These are phyloP conservation scores for Nigrograna mackinnonii DNA, from an alignment of 2,329 filamentous ascomycete species.

Conservation along the genomic window DNA sequence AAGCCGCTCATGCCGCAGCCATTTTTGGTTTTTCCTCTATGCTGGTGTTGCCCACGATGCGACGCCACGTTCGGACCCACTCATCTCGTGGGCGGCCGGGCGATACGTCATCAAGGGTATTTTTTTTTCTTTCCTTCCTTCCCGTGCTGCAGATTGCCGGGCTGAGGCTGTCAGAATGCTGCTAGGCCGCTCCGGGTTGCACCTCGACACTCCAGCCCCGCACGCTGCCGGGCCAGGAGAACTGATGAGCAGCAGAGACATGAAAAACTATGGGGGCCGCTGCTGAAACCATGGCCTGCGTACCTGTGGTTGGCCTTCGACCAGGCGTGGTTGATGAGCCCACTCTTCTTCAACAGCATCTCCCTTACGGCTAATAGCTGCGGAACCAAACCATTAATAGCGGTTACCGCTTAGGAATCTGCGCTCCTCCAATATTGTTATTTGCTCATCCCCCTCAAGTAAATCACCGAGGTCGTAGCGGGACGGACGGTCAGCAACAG, in stretches of 20 bases:
- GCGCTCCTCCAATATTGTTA: too few relatives aligned
- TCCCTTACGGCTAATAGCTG: too few relatives aligned
- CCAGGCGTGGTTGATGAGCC: too few relatives aligned
- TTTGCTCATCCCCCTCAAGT: too few relatives aligned
- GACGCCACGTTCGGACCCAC: constrained; percentile 42
- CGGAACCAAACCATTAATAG: too few relatives aligned
- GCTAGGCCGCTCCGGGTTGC: constrained; percentile 21
- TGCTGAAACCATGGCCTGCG: constrained; percentile 26
- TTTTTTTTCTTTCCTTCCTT: constrained; percentile 26
- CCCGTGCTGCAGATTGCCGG: constrained; percentile 36
- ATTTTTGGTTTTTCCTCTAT: constrained; percentile 20
- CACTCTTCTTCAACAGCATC: too few relatives aligned
- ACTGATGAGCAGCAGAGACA: too few relatives aligned
- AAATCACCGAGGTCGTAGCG: too few relatives aligned
- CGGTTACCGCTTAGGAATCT: not conserved
- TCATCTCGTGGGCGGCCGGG: constrained; percentile 34
- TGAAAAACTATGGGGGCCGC: constrained; percentile 19
- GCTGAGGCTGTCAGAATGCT: constrained; percentile 29
- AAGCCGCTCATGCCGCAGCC: constrained; percentile 26
- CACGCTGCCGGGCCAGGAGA: too few relatives aligned
- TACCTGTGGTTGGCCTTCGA: too few relatives aligned
- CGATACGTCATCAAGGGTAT: constrained; percentile 38
- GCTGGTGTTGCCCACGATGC: constrained; percentile 28
- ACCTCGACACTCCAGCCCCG: constrained; percentile 13
- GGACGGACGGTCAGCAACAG: too few relatives aligned